Base-by-base conservation (phyloP, 257 asterid species). In the Penstemon barbatus region DNA sequence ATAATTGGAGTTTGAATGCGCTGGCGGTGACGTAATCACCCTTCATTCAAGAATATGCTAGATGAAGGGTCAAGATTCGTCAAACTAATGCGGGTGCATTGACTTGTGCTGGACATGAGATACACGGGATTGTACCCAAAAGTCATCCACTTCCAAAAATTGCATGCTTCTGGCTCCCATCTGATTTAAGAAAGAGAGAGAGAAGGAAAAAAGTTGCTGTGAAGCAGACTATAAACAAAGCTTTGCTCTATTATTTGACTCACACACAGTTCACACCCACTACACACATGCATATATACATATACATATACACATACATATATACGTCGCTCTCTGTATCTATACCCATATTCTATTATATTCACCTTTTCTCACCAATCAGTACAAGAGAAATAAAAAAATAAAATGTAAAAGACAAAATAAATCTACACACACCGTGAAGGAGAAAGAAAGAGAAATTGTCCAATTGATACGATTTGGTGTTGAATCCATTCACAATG, bases 401-500 rank as follows among this genome's bases (percentile, higher is more conserved):
- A 39, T 2, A 36, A 48, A 67, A 57, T 66, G 69, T 63, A 74
- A 88, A 76, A 75, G 88, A 81, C 81, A 79, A 77, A 77, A 42
- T 71, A 77, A 77, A 63, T 65, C 72, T 15, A 15, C 18, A 15
- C 18, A 15, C 18, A 15, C 18, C 18, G 18, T 15, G 45, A n/a
- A 67, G 15, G 7, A 52, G 76, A 48, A 13, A 56, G 11, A 45
- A 63, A 62, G 70, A 63, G 65, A 78, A 33, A 74, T 19, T 71
- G 33, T 25, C 33, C 33, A 25, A 25, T 25, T 25, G 77, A 69
- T 75, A 65, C 83, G 82, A 74, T 89, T 82, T 76, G 87, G 73
- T 80, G 67, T 79, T 58, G 85, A 51, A 85, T 51, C 79, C 87
- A 75, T 56, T 79, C 82, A 79, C 76, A 74, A 54, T 77, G 78